Evolutionary conservation across 2,329 filamentous ascomycete genomes (phyloP).

Genomic region (Coniochaeta sp.): DNA sequence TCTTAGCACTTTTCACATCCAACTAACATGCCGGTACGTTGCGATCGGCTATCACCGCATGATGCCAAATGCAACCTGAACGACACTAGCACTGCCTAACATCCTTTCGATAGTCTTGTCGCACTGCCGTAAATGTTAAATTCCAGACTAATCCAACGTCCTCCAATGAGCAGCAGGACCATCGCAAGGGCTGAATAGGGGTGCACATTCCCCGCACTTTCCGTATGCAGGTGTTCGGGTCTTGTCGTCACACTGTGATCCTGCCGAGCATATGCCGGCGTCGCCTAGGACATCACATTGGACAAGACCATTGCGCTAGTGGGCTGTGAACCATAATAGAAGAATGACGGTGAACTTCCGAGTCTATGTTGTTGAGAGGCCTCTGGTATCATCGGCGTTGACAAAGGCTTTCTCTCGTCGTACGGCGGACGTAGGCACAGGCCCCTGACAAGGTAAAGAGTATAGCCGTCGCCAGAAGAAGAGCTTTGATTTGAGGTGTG

Average conservation of each 20-base stretch:
- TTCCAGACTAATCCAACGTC: background rate
- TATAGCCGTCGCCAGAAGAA: no score
- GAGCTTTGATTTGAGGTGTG: no score
- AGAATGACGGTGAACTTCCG: background rate
- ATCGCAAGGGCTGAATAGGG: background rate
- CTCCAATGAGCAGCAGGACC: background rate
- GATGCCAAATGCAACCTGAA: background rate
- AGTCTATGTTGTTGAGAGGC: background rate
- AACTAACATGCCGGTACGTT: background rate
- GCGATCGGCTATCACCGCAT: background rate
- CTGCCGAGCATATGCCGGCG: background rate
- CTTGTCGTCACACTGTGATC: background rate
- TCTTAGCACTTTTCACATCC: background rate
- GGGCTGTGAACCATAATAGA: background rate
- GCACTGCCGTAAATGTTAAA: background rate
- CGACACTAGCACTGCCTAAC: background rate
- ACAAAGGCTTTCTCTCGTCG: no score
- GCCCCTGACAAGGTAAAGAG: no score
- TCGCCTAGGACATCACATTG: background rate
- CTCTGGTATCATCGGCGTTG: background rate
- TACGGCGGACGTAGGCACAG: no score
- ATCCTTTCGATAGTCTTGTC: background rate
- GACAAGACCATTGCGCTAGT: background rate
- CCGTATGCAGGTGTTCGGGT: background rate
- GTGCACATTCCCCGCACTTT: background rate